Base-by-base conservation (phyloP, 1,284 basidiomycete species). In the Papiliotrema terrestris region DNA sequence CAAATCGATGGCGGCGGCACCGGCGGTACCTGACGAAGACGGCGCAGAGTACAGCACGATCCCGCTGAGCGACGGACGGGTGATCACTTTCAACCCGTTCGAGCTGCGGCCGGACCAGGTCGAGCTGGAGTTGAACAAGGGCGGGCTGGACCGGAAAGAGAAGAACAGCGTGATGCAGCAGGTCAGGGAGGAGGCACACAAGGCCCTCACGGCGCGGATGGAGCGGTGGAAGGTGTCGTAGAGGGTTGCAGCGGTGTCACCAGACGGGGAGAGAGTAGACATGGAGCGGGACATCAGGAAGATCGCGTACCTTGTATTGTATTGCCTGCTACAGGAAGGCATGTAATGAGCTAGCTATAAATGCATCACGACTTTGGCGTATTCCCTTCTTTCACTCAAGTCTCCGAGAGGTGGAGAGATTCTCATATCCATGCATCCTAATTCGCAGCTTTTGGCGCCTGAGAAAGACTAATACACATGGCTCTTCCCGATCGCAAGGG, bases 31-130 rank as follows among this genome's bases (percentile, higher is more conserved):
- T 38, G 38, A 26, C 32, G 29, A 51, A 9, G 43, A 22, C 36
- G 32, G 25, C 14, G 29, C 9, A 3, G 42, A 44, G 26, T n/a
- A 20, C 17, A 38, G 13, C 6, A 9, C 14, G 13, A 65, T 73
- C 19, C 43, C 62, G 1, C 58, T 73, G 0, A 58, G 57, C 15
- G 69, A 74, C 48, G 72, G 72, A 3, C 54, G 69, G 19, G 58
- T 50, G 1, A 62, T 75, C 26, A 46, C 45, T 2, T 74, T 74
- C 51, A 64, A 75, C 51, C 72, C 73, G 1, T 47, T 73, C 8
- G 45, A 59, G 3, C 51, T 72, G 13, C 58, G 52, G 14, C 67
- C 69, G 1, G 67, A 57, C 2, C 41, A 62, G 17, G 65, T 75
- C 35, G 65, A 73, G 20, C 58, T 50, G 41, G 72, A 75, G 57